Evolutionary conservation across 2,329 filamentous ascomycete genomes (phyloP), one percentile per base, ranked within the genome.

Genomic region (Trichophyton mentagrophytes): DNA sequence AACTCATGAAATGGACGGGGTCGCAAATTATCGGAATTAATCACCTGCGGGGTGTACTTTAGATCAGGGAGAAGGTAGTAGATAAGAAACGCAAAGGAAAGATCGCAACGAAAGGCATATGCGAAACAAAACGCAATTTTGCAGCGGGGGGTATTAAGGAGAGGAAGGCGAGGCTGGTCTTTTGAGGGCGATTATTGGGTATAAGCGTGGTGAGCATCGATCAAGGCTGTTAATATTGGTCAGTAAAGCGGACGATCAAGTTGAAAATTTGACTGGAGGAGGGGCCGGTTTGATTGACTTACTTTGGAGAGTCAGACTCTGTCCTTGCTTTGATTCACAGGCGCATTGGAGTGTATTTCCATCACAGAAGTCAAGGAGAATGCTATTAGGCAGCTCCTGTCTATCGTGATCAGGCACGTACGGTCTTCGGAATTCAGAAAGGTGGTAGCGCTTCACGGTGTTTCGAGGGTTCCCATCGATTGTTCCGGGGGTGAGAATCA

Each of bases 331-430:
- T 61, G 82, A 82, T 68, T 83, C 80, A 66, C 81, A 83, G 46
- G 84, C 84, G 68, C 81, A 83, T 69, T 87, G 84, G 59, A 87
- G 73, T 7, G 81, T 82, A 42, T 80, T 80, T 22, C 83, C 83
- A 65, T 85, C 82, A 25, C 78, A 70, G 63, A 86, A 82, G 66
- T 86, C 83, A 38, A 87, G 75, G 30, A 86, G 71, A 42, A 87
- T 82, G 64, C 90, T 96, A 75, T 96, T 89, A 1, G 92, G 90
- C 59, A 99, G 79, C 76, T 99, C 93, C 75, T 96, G 88, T 66
- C 89, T 80, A 70, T 97, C 93, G 62, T 95, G 86, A 71, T 97
- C 92, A 0, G 93, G 93, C 15, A 88, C 80, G 67, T 86, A 89
- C 0, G 91, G 91, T 46, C 78, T 75, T 65, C 83, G 82, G 77